Evolutionary conservation across 1,139 yeast genomes (phyloP).

Genomic region (Geotrichum bryndzae): DNA sequence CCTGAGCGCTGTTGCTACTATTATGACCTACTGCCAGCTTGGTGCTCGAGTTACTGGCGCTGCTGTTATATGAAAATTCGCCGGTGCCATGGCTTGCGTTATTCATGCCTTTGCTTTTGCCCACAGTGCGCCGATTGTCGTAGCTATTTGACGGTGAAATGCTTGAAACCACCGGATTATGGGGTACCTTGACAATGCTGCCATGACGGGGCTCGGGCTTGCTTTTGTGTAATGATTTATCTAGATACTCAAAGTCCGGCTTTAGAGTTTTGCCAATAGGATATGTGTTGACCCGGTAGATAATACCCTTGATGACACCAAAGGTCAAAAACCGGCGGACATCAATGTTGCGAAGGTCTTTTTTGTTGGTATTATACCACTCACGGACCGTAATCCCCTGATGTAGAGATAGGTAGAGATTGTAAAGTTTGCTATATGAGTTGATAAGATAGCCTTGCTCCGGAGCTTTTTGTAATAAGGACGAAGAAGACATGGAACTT

Average conservation of each 20-base stretch:
- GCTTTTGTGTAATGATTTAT: neutral
- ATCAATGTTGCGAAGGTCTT: constrained; percentile 60
- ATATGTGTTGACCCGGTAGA: constrained; percentile 72
- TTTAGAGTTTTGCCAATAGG: constrained; percentile 46
- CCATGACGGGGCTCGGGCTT: neutral
- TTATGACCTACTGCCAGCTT: constrained; percentile 26
- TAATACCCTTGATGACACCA: constrained; percentile 75
- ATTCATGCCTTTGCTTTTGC: constrained; percentile 6
- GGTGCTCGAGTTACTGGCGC: constrained; percentile 15
- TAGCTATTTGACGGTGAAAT: neutral
- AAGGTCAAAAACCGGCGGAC: constrained; percentile 77
- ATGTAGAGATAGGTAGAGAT: constrained; percentile 67
- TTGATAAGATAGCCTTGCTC: constrained; percentile 19
- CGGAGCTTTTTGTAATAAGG: constrained; percentile 3
- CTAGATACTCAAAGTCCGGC: constrained; percentile 25
- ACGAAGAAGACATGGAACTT: constrained; percentile 21
- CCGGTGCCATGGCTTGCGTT: constrained; percentile 12
- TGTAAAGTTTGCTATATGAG: constrained; percentile 53
- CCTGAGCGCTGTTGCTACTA: constrained; percentile 20
- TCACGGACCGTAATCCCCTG: constrained; percentile 74
- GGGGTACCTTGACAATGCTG: neutral
- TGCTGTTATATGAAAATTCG: constrained; percentile 15
- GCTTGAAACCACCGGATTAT: neutral
- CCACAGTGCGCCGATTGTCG: neutral
- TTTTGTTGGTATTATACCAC: constrained; percentile 69